Percentiles rank a stretch among this genome's conserved stretches.
These are phyloP conservation scores for Saussurea involucrata DNA, from an alignment of 129 eudicot species.

Conservation along the genomic window DNA sequence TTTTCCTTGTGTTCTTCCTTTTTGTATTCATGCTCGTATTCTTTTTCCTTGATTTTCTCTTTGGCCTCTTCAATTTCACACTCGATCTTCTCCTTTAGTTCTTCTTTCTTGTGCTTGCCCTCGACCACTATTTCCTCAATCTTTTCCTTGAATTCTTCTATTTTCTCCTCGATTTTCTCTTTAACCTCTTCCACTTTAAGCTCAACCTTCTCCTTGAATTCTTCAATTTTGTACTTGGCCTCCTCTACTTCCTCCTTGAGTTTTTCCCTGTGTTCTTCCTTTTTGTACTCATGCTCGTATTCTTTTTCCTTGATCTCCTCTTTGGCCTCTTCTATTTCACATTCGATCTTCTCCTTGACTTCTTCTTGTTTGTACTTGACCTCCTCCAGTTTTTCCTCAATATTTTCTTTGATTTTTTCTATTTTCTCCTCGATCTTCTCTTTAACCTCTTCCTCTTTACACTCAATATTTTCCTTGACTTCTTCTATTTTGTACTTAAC, in stretches of 20 bases:
- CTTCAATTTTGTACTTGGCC: neutral
- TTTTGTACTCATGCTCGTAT: neutral
- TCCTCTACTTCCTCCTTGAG: neutral
- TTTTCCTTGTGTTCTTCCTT: conserved; percentile 6
- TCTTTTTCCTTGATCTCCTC: conserved; percentile 7
- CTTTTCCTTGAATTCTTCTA: conserved; percentile 15
- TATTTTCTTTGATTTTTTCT: conserved; percentile 18
- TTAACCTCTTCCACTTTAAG: conserved; percentile 2
- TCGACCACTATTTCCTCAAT: neutral
- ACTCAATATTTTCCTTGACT: conserved; percentile 14
- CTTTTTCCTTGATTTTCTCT: conserved; percentile 1
- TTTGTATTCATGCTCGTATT: neutral
- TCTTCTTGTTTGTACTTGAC: conserved; percentile 12
- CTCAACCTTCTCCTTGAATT: neutral
- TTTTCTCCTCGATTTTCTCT: neutral
- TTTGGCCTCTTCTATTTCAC: conserved; percentile 20
- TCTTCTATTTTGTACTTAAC: conserved; percentile 23
- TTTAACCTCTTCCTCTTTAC: conserved; percentile 15
- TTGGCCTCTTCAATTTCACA: neutral
- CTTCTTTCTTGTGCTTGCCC: neutral
- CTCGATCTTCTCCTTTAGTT: neutral
- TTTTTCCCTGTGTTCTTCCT: conserved; percentile 17
- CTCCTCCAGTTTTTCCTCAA: conserved; percentile 13
- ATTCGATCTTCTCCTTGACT: conserved; percentile 20
- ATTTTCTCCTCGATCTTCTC: conserved; percentile 15